Percentiles rank a stretch among this genome's conserved stretches.
These are phyloP conservation scores for Vitis hybrid DNA, from an alignment of 177 flowering plant genomes.

Conservation along the genomic window DNA sequence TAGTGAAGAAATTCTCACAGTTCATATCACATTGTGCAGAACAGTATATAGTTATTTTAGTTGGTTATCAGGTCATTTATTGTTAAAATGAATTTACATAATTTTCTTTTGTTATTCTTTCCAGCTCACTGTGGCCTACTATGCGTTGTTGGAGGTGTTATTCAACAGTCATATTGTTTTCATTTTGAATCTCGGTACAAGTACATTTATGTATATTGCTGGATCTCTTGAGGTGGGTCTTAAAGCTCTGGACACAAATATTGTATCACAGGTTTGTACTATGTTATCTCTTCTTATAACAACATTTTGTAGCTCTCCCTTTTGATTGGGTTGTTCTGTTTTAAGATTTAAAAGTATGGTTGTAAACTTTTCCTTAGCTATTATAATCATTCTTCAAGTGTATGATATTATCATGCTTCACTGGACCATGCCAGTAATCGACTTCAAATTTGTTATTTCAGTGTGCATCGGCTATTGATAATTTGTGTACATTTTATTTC, in stretches of 20 bases:
- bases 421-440: too few species aligned
- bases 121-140: conserved; percentile 92
- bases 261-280: conserved; percentile 77
- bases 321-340: too few species aligned
- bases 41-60: too few species aligned
- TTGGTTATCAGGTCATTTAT: too few species aligned
- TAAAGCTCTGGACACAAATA: conserved; percentile 75
- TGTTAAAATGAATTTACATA: background rate
- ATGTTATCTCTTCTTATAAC: background rate
- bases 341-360: too few species aligned
- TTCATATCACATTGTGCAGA: too few species aligned
- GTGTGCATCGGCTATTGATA: conserved; percentile 95
- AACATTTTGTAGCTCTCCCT: too few species aligned
- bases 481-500: conserved; percentile 86
- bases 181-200: conserved; percentile 73
- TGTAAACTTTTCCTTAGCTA: too few species aligned
- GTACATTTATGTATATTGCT: conserved; percentile 82
- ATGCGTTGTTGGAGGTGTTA: conserved; percentile 84
- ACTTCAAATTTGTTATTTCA: conserved; percentile 23
- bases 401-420: too few species aligned
- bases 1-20: too few species aligned
- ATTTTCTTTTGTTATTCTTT: conserved; percentile 12
- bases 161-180: conserved; percentile 71
- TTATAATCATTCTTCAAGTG: too few species aligned
- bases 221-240: conserved; percentile 97